Conservation (phyloP, 2,329 filamentous ascomycete species). For the Mycocentrospora acerina region DNA sequence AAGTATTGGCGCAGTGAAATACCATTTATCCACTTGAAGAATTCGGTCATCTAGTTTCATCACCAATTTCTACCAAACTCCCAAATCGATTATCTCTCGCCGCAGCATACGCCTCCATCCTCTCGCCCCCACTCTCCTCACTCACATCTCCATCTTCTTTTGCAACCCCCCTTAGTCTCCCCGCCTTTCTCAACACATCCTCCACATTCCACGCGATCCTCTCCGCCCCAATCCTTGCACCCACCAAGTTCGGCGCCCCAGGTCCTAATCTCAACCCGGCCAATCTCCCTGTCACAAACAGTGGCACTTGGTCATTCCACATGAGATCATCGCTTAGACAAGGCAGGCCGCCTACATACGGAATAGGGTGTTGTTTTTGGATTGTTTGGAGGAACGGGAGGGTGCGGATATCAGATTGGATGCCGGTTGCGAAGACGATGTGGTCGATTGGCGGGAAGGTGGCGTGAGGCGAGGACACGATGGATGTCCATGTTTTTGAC, state of each 20-base stretch:
- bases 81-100: conserved; percentile 48
- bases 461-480: conserved; percentile 54
- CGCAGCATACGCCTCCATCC: conserved; percentile 37
- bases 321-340: conserved; percentile 75
- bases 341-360: conserved; percentile 66
- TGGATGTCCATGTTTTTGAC: conserved; percentile 39
- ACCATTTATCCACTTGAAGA: too few relatives aligned
- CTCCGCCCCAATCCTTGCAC: conserved; percentile 71
- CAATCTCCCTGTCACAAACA: conserved; percentile 70
- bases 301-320: conserved; percentile 71
- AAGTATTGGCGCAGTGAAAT: too few relatives aligned
- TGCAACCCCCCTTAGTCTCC: conserved; percentile 13
- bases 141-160: conserved; percentile 7
- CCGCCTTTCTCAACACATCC: conserved; percentile 50
- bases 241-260: conserved; percentile 72
- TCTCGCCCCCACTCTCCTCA: conserved; percentile 18
- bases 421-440: conserved; percentile 75
- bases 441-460: conserved; percentile 60
- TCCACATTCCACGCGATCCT: conserved; percentile 71
- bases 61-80: conserved; percentile 22
- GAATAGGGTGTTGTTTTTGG: conserved; percentile 60
- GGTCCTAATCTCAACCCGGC: conserved; percentile 70
- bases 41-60: too few relatives aligned
- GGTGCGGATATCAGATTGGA: conserved; percentile 62
- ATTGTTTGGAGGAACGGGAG: conserved; percentile 65